Evolutionary conservation across 2,329 filamentous ascomycete species (phyloP).

Genomic region (Nemania serpens): DNA sequence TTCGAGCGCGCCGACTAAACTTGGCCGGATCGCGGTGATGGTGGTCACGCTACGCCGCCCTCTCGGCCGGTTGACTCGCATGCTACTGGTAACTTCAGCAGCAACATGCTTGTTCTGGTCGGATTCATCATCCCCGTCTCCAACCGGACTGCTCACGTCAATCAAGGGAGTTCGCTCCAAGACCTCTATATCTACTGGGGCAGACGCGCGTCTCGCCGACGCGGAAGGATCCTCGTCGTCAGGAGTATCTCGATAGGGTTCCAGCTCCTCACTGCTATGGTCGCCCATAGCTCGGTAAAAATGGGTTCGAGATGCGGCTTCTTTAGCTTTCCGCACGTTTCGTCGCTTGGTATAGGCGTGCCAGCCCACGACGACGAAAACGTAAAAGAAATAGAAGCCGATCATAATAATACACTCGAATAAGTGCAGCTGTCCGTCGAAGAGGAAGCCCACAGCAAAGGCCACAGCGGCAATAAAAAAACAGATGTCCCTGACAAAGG

Average conservation of each 20-base stretch:
- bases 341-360: conserved; percentile 80
- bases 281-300: conserved; percentile 63
- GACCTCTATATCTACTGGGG: conserved; percentile 46
- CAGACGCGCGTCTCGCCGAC: conserved; percentile 38
- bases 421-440: conserved; percentile 79
- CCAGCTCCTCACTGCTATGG: conserved; percentile 58
- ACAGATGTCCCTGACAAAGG: conserved; percentile 86
- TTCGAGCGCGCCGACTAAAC: conserved; percentile 89
- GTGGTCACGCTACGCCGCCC: conserved; percentile 71
- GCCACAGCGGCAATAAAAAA: conserved; percentile 88
- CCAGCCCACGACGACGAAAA: conserved; percentile 85
- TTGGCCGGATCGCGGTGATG: conserved; percentile 85
- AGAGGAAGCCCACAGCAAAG: conserved; percentile 86
- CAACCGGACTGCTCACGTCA: conserved; percentile 49
- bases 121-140: conserved; percentile 56
- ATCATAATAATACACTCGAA: conserved; percentile 96
- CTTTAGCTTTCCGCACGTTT: conserved; percentile 63
- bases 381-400: conserved; percentile 87
- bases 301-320: conserved; percentile 74
- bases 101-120: conserved; percentile 65
- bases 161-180: conserved; percentile 54
- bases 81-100: conserved; percentile 88
- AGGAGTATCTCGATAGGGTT: conserved; percentile 68
- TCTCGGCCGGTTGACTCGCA: conserved; percentile 78
- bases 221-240: conserved; percentile 54